Conservation (phyloP, 2,329 filamentous ascomycete genomes). For the Tolypocladium album region DNA sequence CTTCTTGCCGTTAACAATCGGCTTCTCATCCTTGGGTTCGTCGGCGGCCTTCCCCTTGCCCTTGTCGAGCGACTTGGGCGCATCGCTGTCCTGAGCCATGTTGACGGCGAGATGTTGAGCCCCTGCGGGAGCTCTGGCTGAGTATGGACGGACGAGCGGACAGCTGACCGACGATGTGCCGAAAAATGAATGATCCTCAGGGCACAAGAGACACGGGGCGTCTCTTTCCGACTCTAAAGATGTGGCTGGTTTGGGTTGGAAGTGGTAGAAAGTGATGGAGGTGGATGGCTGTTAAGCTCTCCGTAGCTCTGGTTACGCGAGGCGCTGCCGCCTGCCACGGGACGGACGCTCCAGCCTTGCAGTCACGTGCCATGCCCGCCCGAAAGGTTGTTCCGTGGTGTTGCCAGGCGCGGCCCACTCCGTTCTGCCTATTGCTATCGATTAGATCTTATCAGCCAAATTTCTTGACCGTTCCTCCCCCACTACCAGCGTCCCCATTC, state of each 20-base stretch:
- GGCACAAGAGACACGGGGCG: neutral
- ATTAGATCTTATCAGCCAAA: constrained; percentile 20
- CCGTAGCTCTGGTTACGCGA: constrained; percentile 33
- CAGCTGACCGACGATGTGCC: neutral
- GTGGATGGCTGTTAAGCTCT: constrained; percentile 24
- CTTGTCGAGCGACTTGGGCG: constrained; percentile 78
- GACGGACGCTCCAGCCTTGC: constrained; percentile 14
- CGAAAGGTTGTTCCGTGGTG: constrained; percentile 5
- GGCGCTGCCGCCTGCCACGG: constrained; percentile 27
- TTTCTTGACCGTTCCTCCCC: constrained; percentile 10
- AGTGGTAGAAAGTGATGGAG: constrained; percentile 25
- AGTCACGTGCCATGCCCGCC: constrained; percentile 17
- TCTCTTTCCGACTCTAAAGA: neutral
- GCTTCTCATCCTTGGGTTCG: constrained; percentile 59
- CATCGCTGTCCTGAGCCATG: constrained; percentile 93
- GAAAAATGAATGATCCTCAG: too few relatives aligned
- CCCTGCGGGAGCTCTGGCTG: constrained; percentile 13
- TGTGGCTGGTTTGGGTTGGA: constrained; percentile 1
- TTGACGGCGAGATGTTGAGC: constrained; percentile 26
- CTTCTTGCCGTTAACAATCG: constrained; percentile 63
- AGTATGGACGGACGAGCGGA: constrained; percentile 3
- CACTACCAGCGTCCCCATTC: constrained; percentile 16
- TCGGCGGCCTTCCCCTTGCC: constrained; percentile 89
- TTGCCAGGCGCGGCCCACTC: too few relatives aligned
- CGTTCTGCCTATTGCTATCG: constrained; percentile 10